A percentile compares a stretch with the other conserved stretches of the same genome.
Evolutionary conservation across 1,139 yeast species (phyloP).

Genomic region (Candida dubliniensis): DNA sequence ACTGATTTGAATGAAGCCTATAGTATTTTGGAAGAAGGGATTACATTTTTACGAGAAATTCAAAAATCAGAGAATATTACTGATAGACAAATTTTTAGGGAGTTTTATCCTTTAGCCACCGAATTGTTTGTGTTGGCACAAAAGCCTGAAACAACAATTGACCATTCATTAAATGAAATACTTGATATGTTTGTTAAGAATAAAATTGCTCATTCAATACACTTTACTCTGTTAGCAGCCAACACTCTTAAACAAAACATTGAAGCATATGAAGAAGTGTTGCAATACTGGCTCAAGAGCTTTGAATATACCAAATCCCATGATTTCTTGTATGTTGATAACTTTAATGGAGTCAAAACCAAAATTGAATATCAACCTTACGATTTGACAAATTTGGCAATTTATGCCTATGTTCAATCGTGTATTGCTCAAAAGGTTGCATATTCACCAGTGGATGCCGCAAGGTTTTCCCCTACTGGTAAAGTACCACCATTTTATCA

Average conservation of each 20-base stretch:
- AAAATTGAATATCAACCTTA: conserved; percentile 14
- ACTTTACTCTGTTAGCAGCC: not conserved
- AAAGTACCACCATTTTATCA: conserved; percentile 25
- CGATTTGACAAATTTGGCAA: conserved; percentile 29
- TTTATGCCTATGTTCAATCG: conserved; percentile 35
- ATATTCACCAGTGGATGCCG: conserved; percentile 27
- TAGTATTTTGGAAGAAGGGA: conserved; percentile 45
- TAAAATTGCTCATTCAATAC: conserved; percentile 29
- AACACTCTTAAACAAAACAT: not conserved
- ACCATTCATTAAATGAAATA: conserved; percentile 22
- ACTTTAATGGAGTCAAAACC: not conserved
- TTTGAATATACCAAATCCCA: conserved; percentile 11
- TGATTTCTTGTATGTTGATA: not conserved
- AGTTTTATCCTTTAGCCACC: conserved; percentile 29
- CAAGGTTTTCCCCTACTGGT: conserved; percentile 29
- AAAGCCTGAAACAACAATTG: conserved; percentile 15
- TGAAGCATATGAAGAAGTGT: not conserved
- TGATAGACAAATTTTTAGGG: conserved; percentile 23
- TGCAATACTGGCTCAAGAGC: conserved; percentile 5
- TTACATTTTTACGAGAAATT: conserved; percentile 40
- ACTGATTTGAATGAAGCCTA: conserved; percentile 30
- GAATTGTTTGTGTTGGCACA: conserved; percentile 24
- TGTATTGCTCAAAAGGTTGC: conserved; percentile 25
- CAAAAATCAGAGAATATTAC: conserved; percentile 35
- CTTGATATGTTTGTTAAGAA: conserved; percentile 29